A percentile compares a stretch with the other conserved stretches of the same genome.
phyloP scores from a whole-genome alignment of 2,329 filamentous ascomycete species.

The Sporothrix mexicana region DNA sequence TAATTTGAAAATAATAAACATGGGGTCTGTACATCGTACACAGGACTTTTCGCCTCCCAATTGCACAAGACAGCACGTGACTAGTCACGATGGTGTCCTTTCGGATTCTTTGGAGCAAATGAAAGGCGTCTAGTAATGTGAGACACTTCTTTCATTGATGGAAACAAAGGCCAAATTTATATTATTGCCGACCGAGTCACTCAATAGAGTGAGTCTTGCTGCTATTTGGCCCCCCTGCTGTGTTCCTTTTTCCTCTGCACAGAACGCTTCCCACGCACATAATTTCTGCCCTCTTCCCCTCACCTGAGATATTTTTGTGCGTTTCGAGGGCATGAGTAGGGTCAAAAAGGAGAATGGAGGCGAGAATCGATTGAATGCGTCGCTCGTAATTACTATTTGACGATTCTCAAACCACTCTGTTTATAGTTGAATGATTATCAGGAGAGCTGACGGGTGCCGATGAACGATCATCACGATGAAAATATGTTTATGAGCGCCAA shows the following conservation, averaged over 20 bases:
- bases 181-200: not conserved
- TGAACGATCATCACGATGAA: no score
- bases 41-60: not conserved
- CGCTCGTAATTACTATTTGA: no score
- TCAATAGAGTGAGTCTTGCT: not conserved
- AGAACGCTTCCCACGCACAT: not conserved
- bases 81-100: not conserved
- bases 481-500: no score
- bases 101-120: not conserved
- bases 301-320: not conserved
- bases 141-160: constrained; percentile 14
- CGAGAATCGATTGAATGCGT: not conserved
- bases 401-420: not conserved
- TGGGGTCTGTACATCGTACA: not conserved
- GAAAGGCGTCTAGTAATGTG: not conserved
- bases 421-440: not conserved
- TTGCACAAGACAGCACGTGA: constrained; percentile 38
- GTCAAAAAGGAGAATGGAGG: not conserved
- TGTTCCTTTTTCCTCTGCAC: not conserved
- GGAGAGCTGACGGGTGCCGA: no score
- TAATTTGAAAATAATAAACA: no score
- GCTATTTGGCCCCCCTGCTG: not conserved
- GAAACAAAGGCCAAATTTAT: constrained; percentile 9
- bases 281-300: not conserved
- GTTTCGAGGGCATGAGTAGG: not conserved